Conservation (phyloP, 169 alveolate genomes). For the Plasmodium malariae region DNA sequence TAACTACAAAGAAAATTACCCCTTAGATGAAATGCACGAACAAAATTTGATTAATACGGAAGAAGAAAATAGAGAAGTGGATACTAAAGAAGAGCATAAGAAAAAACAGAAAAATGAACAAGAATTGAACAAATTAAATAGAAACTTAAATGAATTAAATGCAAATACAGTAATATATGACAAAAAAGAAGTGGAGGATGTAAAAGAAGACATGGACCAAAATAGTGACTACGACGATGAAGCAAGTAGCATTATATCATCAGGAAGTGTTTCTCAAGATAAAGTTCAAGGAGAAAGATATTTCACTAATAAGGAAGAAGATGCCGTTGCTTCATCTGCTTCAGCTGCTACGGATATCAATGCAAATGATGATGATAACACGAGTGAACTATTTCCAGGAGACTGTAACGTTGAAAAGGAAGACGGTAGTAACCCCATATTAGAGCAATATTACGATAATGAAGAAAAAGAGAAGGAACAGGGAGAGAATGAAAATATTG, state of each 20-base stretch:
- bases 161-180: conserved; percentile 47
- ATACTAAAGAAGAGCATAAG: conserved; percentile 69
- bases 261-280: conserved; percentile 68
- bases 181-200: conserved; percentile 13
- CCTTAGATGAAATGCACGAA: neutral
- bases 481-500: conserved; percentile 20
- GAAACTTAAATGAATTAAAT: conserved; percentile 76
- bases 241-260: conserved; percentile 49
- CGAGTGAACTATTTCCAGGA: conserved; percentile 23
- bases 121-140: conserved; percentile 38
- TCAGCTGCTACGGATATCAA: neutral
- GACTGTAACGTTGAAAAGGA: conserved; percentile 28
- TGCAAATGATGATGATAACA: conserved; percentile 2
- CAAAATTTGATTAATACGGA: neutral
- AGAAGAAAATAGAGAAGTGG: conserved; percentile 79
- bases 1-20: neutral
- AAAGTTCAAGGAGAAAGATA: neutral
- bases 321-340: neutral
- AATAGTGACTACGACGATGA: neutral
- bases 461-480: conserved; percentile 51
- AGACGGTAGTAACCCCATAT: conserved; percentile 24
- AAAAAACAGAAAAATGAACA: conserved; percentile 18
- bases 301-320: neutral
- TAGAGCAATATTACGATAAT: conserved; percentile 20
- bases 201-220: neutral